These are phyloP conservation scores for Bruguiera sexangula DNA, from an alignment of 345 rosid species.

Conservation along the genomic window DNA sequence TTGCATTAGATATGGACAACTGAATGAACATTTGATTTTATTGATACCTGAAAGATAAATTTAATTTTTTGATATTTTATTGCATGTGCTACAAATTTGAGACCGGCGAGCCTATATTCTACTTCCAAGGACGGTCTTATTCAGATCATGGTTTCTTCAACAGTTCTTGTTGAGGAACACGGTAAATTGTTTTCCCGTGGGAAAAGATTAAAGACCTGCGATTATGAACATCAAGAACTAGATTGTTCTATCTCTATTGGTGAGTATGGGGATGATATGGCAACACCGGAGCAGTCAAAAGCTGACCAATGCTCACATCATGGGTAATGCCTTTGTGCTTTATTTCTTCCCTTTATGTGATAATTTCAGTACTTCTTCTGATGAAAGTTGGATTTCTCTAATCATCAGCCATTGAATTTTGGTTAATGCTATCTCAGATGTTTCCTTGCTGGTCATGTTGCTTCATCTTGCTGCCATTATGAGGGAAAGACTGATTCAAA, in stretches of 20 bases:
- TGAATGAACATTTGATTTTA: too few species aligned
- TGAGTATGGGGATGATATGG: conserved; percentile 20
- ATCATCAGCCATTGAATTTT: conserved; percentile 2
- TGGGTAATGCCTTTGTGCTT: conserved; percentile 30
- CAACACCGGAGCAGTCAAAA: conserved; percentile 20
- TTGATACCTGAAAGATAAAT: too few species aligned
- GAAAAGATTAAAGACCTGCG: conserved; percentile 41
- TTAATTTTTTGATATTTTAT: too few species aligned
- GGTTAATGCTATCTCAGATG: conserved; percentile 30
- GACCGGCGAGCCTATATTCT: background rate
- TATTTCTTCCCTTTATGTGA: background rate
- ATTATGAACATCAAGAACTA: conserved; percentile 18
- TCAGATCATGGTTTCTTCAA: conserved; percentile 55
- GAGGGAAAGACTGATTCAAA: conserved; percentile 38
- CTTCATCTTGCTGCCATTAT: conserved; percentile 32
- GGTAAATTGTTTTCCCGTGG: conserved; percentile 16
- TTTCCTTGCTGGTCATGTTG: conserved; percentile 21
- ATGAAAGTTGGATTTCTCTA: background rate
- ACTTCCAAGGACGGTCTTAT: background rate
- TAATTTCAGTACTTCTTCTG: background rate
- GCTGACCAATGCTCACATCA: conserved; percentile 30
- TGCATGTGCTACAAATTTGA: background rate
- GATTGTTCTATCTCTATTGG: conserved; percentile 30
- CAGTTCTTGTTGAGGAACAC: conserved; percentile 17
- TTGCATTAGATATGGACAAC: too few species aligned